Percentiles rank a stretch among this genome's conserved stretches.
Evolutionary conservation across 108 stramenopile species (phyloP).

Genomic region (Fragilariopsis cylindrus): DNA sequence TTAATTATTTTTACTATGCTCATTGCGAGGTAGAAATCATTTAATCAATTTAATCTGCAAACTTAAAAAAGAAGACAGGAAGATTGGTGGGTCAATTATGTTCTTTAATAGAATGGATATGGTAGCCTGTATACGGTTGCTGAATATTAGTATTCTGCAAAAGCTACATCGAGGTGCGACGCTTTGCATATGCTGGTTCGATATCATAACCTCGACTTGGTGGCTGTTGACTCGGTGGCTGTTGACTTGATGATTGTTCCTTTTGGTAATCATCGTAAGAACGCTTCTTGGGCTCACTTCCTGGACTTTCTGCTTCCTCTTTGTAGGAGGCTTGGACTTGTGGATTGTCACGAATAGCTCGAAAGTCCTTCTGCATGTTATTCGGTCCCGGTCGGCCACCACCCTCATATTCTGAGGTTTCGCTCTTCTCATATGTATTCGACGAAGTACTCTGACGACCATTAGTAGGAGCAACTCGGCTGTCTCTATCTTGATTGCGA

Average conservation of each 20-base stretch:
- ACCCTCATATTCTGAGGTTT: not conserved
- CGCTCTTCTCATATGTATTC: too few relatives aligned
- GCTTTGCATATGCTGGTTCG: constrained; percentile 31
- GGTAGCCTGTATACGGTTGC: not conserved
- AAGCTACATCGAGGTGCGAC: constrained; percentile 11
- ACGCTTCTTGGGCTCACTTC: constrained; percentile 7
- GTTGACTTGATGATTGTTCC: constrained; percentile 10
- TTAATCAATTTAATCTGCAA: not conserved
- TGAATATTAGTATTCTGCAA: not conserved
- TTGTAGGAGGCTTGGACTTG: constrained; percentile 5
- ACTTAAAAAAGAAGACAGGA: not conserved
- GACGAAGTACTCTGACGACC: not conserved
- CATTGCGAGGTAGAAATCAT: constrained; percentile 1
- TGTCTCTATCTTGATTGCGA: not conserved
- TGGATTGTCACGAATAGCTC: not conserved
- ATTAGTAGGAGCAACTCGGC: not conserved
- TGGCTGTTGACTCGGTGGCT: constrained; percentile 1
- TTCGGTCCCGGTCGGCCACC: constrained; percentile 1
- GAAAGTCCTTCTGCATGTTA: constrained; percentile 1
- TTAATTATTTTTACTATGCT: too few relatives aligned
- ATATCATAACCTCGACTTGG: constrained; percentile 33
- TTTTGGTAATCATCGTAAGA: constrained; percentile 26
- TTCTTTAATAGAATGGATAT: not conserved
- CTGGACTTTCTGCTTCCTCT: constrained; percentile 2
- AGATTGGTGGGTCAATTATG: not conserved